Percentiles rank a stretch among this genome's conserved stretches.
Conservation (phyloP, 1,139 yeast genomes). For the Meyerozyma sp. region DNA sequence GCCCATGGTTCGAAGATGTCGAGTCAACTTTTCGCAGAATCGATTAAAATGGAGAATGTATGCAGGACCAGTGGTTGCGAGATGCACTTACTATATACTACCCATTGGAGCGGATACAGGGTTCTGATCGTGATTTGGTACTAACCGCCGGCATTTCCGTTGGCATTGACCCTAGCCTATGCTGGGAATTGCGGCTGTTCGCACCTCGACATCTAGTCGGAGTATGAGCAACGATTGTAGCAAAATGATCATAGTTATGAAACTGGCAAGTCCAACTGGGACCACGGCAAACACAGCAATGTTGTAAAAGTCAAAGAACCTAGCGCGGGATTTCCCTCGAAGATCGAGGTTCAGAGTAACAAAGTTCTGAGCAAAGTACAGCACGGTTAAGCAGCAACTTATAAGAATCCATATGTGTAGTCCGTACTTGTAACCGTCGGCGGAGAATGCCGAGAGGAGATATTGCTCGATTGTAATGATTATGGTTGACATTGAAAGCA, state of each 20-base stretch:
- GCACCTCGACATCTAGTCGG: conserved; percentile 59
- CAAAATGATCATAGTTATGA: conserved; percentile 82
- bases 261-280: conserved; percentile 93
- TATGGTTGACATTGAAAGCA: conserved; percentile 74
- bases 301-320: conserved; percentile 76
- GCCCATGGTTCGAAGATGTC: conserved; percentile 44
- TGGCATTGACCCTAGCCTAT: not conserved
- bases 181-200: not conserved
- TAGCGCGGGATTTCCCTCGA: conserved; percentile 34
- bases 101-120: not conserved
- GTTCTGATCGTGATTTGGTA: too few species aligned
- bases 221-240: conserved; percentile 69
- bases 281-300: conserved; percentile 95
- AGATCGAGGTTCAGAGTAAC: conserved; percentile 79
- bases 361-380: conserved; percentile 82
- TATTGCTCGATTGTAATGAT: conserved; percentile 68
- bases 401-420: conserved; percentile 89
- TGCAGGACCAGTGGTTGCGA: too few species aligned
- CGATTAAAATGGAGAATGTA: too few species aligned
- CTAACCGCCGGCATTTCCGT: too few species aligned
- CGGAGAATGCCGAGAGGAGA: conserved; percentile 52
- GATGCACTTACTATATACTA: not conserved
- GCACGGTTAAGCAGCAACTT: conserved; percentile 77
- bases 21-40: not conserved
- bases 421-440: conserved; percentile 52